phyloP scores from a whole-genome alignment of 2,329 filamentous ascomycete genomes.

The Teratosphaeria epicoccoides region DNA sequence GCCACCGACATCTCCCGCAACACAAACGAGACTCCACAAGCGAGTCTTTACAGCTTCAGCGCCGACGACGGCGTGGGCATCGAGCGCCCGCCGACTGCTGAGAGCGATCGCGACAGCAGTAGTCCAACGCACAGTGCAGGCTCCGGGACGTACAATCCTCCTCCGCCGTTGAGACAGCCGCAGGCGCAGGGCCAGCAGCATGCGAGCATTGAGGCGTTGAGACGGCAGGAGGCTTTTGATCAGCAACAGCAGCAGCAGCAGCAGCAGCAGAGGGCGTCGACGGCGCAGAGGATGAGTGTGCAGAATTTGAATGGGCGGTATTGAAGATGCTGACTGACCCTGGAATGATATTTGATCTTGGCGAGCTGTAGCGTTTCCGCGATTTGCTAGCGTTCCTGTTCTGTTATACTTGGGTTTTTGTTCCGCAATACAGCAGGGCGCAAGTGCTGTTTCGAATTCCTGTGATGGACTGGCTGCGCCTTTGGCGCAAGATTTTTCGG shows the following conservation, averaged over 20 bases:
- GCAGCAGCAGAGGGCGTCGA: conserved; percentile 1
- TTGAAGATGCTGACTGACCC: conserved; percentile 4
- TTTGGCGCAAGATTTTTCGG: too few relatives aligned
- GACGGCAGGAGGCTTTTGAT: conserved; percentile 16
- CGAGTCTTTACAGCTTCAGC: conserved; percentile 22
- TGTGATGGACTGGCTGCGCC: too few relatives aligned
- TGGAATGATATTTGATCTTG: background rate
- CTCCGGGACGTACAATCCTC: conserved; percentile 5
- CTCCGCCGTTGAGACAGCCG: conserved; percentile 9
- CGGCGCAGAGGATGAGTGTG: conserved; percentile 18
- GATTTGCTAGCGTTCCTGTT: background rate
- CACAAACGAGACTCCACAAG: conserved; percentile 6
- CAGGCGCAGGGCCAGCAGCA: conserved; percentile 18
- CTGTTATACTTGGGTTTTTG: background rate
- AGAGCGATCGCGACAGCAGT: conserved; percentile 5
- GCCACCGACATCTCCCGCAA: conserved; percentile 9
- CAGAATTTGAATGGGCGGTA: conserved; percentile 18
- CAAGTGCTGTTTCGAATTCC: background rate
- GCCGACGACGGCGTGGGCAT: conserved; percentile 7
- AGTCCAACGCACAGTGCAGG: background rate
- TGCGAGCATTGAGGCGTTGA: conserved; percentile 15
- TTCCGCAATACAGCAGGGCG: background rate
- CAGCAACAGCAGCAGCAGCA: conserved; percentile 6
- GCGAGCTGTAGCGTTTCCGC: background rate
- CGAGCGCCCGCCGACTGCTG: conserved; percentile 5